Conservation (phyloP, 1,139 yeast genomes). For the Geotrichum restrictum region DNA sequence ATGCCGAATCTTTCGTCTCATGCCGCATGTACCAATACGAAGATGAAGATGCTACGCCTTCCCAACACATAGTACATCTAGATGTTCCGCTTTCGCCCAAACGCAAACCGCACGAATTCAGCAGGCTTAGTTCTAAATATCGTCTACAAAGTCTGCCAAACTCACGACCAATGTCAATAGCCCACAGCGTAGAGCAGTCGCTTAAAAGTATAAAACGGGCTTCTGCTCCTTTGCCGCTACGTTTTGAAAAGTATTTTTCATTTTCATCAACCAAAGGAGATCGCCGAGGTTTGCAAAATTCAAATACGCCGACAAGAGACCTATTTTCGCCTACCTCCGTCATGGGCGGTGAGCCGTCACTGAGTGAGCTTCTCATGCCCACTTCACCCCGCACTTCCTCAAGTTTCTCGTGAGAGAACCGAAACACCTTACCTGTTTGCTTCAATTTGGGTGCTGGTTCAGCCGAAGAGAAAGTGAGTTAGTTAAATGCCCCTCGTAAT, state of each 20-base stretch:
- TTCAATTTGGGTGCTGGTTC: background rate
- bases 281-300: background rate
- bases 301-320: background rate
- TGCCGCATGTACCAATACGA: constrained; percentile 1
- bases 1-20: background rate
- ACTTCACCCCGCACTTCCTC: background rate
- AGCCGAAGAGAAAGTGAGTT: background rate
- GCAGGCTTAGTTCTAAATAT: background rate
- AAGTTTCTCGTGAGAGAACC: background rate
- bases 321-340: background rate
- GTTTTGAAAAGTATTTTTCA: background rate
- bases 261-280: background rate
- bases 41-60: too few relatives aligned
- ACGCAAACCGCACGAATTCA: background rate
- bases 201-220: background rate
- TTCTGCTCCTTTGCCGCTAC: background rate
- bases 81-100: background rate
- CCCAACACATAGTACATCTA: background rate
- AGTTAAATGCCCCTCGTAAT: background rate
- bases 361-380: background rate
- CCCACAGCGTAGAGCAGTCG: background rate
- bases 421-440: background rate
- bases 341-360: background rate
- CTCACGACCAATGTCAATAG: background rate
- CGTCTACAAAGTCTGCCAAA: background rate